Evolutionary conservation across 768 basidiomycete species (phyloP).

Genomic region (Leucosporidium yakuticum): DNA sequence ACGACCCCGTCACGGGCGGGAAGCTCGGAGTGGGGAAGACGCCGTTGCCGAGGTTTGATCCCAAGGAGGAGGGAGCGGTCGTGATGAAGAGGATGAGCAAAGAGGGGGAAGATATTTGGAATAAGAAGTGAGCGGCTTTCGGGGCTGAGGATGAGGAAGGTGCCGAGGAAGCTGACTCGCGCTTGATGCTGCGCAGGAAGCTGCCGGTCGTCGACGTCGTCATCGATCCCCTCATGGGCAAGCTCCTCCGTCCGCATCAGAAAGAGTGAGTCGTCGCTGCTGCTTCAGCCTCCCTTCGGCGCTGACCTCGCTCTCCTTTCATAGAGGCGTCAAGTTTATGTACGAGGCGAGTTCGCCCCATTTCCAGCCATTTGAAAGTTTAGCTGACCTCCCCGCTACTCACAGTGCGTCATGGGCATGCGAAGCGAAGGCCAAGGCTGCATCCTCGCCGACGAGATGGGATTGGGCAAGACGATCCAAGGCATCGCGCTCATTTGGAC

Average conservation of each 20-base stretch:
- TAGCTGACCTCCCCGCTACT: neutral
- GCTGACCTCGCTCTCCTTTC: neutral
- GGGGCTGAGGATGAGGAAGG: too few species aligned
- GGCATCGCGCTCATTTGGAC: constrained; percentile 93
- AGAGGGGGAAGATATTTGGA: constrained; percentile 60
- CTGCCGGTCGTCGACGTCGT: constrained; percentile 66
- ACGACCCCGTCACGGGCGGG: too few species aligned
- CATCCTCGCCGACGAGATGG: constrained; percentile 98
- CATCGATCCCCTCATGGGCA: constrained; percentile 74
- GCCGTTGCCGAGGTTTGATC: constrained; percentile 54
- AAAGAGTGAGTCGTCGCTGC: constrained; percentile 56
- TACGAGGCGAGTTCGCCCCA: constrained; percentile 58
- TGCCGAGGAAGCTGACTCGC: neutral
- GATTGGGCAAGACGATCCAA: constrained; percentile 76
- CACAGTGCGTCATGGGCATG: constrained; percentile 73
- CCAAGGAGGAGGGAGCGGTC: constrained; percentile 65
- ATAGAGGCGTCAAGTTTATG: constrained; percentile 71
- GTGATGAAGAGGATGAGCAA: constrained; percentile 75
- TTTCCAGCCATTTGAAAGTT: neutral
- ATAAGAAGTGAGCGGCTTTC: constrained; percentile 64
- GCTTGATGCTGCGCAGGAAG: constrained; percentile 47
- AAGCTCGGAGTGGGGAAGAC: constrained; percentile 18
- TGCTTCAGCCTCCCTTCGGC: neutral
- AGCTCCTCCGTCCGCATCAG: constrained; percentile 79
- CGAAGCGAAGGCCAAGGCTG: constrained; percentile 83